Evolutionary conservation across 129 eudicot species (phyloP).

Genomic region (Flaveria linearis): DNA sequence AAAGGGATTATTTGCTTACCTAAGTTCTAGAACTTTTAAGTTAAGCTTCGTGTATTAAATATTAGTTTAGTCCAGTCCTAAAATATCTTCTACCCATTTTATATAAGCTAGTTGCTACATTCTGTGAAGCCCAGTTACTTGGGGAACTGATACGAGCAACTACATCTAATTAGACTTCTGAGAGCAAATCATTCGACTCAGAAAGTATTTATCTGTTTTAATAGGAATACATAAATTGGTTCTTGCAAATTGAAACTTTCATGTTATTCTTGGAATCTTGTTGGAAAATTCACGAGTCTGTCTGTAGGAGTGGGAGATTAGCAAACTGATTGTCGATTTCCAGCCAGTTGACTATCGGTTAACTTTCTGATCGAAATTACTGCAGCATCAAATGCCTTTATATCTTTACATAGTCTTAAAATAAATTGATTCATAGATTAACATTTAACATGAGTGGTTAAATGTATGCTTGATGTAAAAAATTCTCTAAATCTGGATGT

Average conservation of each 20-base stretch:
- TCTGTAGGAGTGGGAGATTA: background rate
- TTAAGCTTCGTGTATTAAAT: background rate
- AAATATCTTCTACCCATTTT: background rate
- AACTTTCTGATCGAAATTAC: background rate
- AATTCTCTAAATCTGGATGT: background rate
- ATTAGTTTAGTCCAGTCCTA: background rate
- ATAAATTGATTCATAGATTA: background rate
- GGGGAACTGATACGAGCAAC: background rate
- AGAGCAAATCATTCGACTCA: background rate
- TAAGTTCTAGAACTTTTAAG: background rate
- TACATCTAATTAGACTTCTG: background rate
- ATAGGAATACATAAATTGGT: background rate
- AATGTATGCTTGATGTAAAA: constrained; percentile 7
- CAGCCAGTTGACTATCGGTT: background rate
- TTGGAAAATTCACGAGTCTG: background rate
- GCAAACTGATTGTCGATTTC: background rate
- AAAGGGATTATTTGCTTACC: no score
- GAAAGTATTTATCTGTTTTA: background rate
- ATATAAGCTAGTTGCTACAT: background rate
- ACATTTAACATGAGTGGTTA: background rate
- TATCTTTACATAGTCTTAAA: background rate
- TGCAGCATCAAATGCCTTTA: constrained; percentile 11
- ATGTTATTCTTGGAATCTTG: no score
- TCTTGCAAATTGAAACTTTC: background rate
- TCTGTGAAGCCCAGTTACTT: background rate